Evolutionary conservation across 805 yeast species (phyloP).

Genomic region (Candida maris): DNA sequence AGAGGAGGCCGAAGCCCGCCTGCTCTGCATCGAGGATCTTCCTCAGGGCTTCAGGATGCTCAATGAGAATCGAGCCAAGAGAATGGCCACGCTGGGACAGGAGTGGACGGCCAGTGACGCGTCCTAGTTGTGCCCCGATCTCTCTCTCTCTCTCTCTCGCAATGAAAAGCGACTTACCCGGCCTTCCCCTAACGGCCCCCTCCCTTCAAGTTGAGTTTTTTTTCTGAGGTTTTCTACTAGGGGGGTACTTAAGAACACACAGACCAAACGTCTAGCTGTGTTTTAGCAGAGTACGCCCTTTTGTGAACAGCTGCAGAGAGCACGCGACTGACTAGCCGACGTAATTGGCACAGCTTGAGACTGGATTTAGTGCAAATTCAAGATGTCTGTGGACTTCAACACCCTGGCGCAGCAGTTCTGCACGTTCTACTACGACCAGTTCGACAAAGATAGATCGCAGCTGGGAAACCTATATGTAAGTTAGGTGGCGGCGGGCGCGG

Average conservation of each 20-base stretch:
- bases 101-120: slow-evolving; percentile 2
- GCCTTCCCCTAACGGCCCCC: too few relatives aligned
- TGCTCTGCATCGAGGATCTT: slow-evolving; percentile 7
- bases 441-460: slow-evolving; percentile 87
- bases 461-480: slow-evolving; percentile 82
- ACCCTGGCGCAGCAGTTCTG: slow-evolving; percentile 68
- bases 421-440: slow-evolving; percentile 91
- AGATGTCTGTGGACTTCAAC: slow-evolving; percentile 35
- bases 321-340: too few relatives aligned
- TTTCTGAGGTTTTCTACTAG: too few relatives aligned
- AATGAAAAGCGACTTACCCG: too few relatives aligned
- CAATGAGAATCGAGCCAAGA: slow-evolving; percentile 20
- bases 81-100: slow-evolving; percentile 5
- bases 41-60: slow-evolving; percentile 27
- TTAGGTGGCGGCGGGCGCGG: too few relatives aligned
- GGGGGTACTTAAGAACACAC: neutral
- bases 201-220: too few relatives aligned
- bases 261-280: too few relatives aligned
- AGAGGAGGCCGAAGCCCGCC: neutral
- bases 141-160: too few relatives aligned
- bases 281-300: too few relatives aligned
- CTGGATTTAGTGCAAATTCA: neutral
- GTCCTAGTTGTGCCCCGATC: too few relatives aligned
- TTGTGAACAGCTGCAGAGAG: too few relatives aligned
- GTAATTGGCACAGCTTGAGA: too few relatives aligned